Base-by-base conservation (phyloP, 2,329 filamentous ascomycete species). In the Boeremia lycopersici region DNA sequence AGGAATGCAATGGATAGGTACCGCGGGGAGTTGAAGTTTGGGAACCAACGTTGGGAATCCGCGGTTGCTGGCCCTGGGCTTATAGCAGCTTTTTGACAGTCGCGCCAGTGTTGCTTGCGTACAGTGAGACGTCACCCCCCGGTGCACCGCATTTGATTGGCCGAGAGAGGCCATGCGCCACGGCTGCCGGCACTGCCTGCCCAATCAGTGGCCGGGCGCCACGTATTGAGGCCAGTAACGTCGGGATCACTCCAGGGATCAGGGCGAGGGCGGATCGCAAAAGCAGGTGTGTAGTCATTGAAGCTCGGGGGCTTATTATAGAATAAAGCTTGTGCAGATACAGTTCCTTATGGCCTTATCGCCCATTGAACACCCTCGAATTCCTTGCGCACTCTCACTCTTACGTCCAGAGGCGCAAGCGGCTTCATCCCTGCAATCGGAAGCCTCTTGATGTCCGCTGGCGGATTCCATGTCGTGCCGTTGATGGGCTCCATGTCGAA, bases 401-500 rank as follows among this genome's bases (percentile, higher is more conserved):
- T 45, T 10, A 69, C 38, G n/a, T 53, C 44, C 15, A 54, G 45
- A n/a, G 25, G 46, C 6, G 23, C 38, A 19, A 56, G 10, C 3
- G 67, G 68, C 59, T 67, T 69, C 41, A 52, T 57, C 19, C 58
- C 62, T 5, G 55, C 55, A 28, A 70, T 19, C 4, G 60, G 57
- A 43, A 69, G 49, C 31, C 53, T 56, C 48, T 61, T 63, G 8
- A 57, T 56, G 49, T 71, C 57, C 17, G 49, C 53, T 9, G 50
- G 46, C 10, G 67, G 64, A 38, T 65, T 53, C 54, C 58, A 71
- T 2, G 35, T 25, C 17, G 44, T 33, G 1, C 65, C 69, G 9
- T 48, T 38, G 7, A 59, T 40, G 4, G 67, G 60, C 23, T 40
- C 23, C 13, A 76, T 43, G 34, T 77, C 73, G 57, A 72, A 76